These are phyloP conservation scores for Millerozyma acaciae DNA, from an alignment of 805 yeast species.

Conservation along the genomic window DNA sequence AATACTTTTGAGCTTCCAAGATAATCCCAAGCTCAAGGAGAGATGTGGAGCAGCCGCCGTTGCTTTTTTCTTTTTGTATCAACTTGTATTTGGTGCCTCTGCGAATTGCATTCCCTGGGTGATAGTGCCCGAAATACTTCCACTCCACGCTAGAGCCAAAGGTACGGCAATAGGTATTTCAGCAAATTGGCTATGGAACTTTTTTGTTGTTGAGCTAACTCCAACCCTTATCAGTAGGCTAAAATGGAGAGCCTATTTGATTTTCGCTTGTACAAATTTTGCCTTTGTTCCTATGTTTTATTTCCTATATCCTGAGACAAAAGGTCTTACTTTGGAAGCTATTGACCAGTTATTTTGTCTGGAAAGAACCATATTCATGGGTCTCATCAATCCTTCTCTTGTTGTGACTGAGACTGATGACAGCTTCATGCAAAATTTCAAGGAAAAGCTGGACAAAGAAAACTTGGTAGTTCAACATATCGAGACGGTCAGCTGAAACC, in stretches of 20 bases:
- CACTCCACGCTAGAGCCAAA: slow-evolving; percentile 33
- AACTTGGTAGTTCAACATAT: too few species aligned
- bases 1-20: slow-evolving; percentile 26
- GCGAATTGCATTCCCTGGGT: slow-evolving; percentile 26
- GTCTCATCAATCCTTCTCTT: too few species aligned
- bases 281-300: slow-evolving; percentile 39
- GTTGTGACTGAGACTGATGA: too few species aligned
- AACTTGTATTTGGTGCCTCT: slow-evolving; percentile 29
- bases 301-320: slow-evolving; percentile 75
- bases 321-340: slow-evolving; percentile 61
- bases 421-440: too few species aligned
- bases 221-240: neutral
- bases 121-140: slow-evolving; percentile 34
- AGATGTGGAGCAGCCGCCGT: slow-evolving; percentile 28
- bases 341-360: slow-evolving; percentile 1
- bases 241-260: slow-evolving; percentile 1
- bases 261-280: slow-evolving; percentile 13
- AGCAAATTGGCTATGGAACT: slow-evolving; percentile 35
- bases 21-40: too few species aligned
- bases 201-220: slow-evolving; percentile 15
- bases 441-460: too few species aligned
- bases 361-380: too few species aligned
- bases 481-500: too few species aligned
- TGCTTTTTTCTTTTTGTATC: slow-evolving; percentile 29
- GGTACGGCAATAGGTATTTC: slow-evolving; percentile 34